phyloP scores from a whole-genome alignment of 2,329 filamentous ascomycete species.

The Macrophomina tecta region DNA sequence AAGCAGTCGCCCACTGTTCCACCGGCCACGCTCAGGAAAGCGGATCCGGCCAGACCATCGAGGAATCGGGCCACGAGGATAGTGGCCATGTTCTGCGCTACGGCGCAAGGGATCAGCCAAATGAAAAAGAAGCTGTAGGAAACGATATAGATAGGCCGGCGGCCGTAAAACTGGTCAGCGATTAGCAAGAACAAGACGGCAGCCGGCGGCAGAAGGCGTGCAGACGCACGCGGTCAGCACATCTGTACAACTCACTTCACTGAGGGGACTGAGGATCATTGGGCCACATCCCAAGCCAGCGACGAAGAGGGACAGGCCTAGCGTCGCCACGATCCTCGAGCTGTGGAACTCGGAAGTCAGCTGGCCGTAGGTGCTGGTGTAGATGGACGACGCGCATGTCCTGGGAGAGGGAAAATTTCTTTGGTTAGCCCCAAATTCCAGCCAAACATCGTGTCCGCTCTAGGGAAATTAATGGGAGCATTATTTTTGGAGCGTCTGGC shows the following conservation, averaged over 20 bases:
- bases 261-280: conserved; percentile 62
- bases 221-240: conserved; percentile 21
- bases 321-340: conserved; percentile 73
- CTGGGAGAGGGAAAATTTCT: conserved; percentile 48
- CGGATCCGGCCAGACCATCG: conserved; percentile 70
- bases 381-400: conserved; percentile 86
- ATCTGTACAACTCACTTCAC: conserved; percentile 46
- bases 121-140: conserved; percentile 78
- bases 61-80: conserved; percentile 81
- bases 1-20: conserved; percentile 87
- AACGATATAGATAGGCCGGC: conserved; percentile 78
- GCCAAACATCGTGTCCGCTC: conserved; percentile 5
- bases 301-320: conserved; percentile 84
- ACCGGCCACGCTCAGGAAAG: conserved; percentile 73
- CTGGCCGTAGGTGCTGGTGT: conserved; percentile 81
- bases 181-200: conserved; percentile 5
- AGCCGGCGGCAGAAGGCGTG: background rate
- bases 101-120: conserved; percentile 81
- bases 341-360: conserved; percentile 76
- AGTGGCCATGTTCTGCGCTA: conserved; percentile 81
- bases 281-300: conserved; percentile 69
- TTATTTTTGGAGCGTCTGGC: conserved; percentile 26
- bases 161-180: conserved; percentile 71
- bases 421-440: conserved; percentile 18
- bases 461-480: background rate